A percentile compares a stretch with the other conserved stretches of the same genome.
Evolutionary conservation across 768 basidiomycete species (phyloP).

Genomic region (Serendipita sp.): DNA sequence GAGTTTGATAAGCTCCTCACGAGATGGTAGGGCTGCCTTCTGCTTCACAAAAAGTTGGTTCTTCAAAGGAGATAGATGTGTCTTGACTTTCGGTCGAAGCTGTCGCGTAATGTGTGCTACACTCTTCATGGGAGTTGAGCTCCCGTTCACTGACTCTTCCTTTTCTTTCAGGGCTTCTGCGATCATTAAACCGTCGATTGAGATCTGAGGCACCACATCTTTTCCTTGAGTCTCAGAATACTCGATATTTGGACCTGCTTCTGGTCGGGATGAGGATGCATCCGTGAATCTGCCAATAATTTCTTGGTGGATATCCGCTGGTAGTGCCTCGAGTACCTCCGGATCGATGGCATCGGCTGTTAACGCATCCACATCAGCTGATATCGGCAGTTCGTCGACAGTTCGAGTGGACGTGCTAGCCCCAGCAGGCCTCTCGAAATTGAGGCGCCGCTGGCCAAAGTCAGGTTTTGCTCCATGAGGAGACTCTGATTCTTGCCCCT

Average conservation of each 20-base stretch:
- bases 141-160: constrained; percentile 10
- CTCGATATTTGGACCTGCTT: not conserved
- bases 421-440: not conserved
- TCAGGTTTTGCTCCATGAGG: constrained; percentile 16
- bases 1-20: constrained; percentile 45
- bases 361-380: not conserved
- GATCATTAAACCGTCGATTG: not conserved
- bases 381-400: not conserved
- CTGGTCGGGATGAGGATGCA: not conserved
- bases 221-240: not conserved
- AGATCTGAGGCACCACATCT: not conserved
- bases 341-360: constrained; percentile 36
- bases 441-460: not conserved
- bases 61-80: constrained; percentile 25
- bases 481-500: constrained; percentile 28
- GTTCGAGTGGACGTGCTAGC: not conserved
- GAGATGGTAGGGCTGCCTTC: constrained; percentile 29
- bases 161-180: constrained; percentile 1
- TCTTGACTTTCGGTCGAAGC: constrained; percentile 39
- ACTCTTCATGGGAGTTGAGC: constrained; percentile 24
- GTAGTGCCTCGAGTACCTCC: constrained; percentile 54
- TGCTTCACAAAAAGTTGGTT: constrained; percentile 26
- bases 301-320: constrained; percentile 52
- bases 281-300: constrained; percentile 41
- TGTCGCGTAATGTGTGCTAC: constrained; percentile 47